Base-by-base conservation (phyloP, 1,284 basidiomycete species). In the Trametes polyzona region DNA sequence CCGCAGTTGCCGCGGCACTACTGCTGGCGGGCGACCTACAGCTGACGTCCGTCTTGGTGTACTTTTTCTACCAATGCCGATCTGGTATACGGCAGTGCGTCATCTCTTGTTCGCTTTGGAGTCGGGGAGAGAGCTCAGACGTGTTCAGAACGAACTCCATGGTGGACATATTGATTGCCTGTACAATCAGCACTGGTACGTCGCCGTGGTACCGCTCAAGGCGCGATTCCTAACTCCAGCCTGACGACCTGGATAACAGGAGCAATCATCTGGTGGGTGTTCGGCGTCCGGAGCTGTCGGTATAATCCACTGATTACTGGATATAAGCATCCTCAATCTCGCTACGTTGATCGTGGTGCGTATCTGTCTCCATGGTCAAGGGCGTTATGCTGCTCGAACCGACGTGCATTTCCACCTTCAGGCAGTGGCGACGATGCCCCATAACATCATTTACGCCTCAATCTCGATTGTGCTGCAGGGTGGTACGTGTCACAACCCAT, bases 1-100 rank as follows among this genome's bases (percentile, higher is more conserved):
- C 50, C 4, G 19, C 42, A 6, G 32, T n/a, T 19, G 41, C 19
- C 24, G 29, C 50, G 1, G 33, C 42, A 14, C 17, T 52, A 12
- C 50, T 52, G 5, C 41, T 52, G 1, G 50, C 33, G 9, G 40
- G 50, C 4, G 50, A 52, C 26, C 7, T 52, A 26, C 50, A 52
- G 33, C 16, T 52, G 17, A 52, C 50, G 1, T 17, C 10, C 11
- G 50, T 52, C 11, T 42, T 52, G 8, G 50, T 52, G 23, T 52
- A 44, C 24, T 42, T 52, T 10, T 35, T 52, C 5, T 24, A 52
- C 30, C 23, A 30, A 21, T 35, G 33, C 4, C 33, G 50, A 12
- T 37, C 41, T 2, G 41, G 50, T 12, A 10, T 52, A 11, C 21
- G 26, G 16, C 41, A 35, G 50, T 52, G 21, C 11, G 30, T 21